Evolutionary conservation across 306 rosid genomes (phyloP).

Genomic region (Cyclanthera cordifolia): DNA sequence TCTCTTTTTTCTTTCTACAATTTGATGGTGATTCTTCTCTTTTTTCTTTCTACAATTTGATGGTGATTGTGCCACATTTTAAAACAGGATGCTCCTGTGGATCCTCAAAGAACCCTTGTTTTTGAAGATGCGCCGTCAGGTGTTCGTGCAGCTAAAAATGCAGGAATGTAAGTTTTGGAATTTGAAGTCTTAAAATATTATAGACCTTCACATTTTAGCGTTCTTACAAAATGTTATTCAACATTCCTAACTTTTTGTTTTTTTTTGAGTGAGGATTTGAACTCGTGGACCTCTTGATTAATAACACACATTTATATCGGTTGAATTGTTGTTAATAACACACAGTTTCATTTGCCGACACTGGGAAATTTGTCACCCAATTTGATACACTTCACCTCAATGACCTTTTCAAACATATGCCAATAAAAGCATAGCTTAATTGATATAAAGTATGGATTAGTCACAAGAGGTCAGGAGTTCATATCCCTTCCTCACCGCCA

Average conservation of each 20-base stretch:
- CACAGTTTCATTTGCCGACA: not conserved
- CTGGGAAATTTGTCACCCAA: not conserved
- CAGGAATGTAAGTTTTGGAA: constrained; percentile 66
- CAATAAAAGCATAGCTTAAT: too few relatives aligned
- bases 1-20: not conserved
- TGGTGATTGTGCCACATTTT: not conserved
- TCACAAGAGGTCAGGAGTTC: too few relatives aligned
- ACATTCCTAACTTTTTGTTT: too few relatives aligned
- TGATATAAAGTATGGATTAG: too few relatives aligned
- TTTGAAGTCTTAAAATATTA: constrained; percentile 1
- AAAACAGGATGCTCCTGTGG: constrained; percentile 59
- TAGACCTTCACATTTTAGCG: not conserved
- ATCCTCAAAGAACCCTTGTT: constrained; percentile 50
- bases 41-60: constrained; percentile 16
- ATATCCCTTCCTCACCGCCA: too few relatives aligned
- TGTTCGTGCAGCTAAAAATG: constrained; percentile 83
- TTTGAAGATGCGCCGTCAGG: constrained; percentile 98
- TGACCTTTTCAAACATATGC: too few relatives aligned
- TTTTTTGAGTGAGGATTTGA: too few relatives aligned
- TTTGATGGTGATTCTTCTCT: not conserved
- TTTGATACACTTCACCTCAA: not conserved
- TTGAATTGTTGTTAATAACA: too few relatives aligned
- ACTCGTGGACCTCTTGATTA: too few relatives aligned
- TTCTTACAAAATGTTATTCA: not conserved
- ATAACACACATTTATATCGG: too few relatives aligned